Evolutionary conservation across 257 asterid genomes (phyloP), one percentile per base, ranked within the genome.

Genomic region (Jaltomata sinuosa): DNA sequence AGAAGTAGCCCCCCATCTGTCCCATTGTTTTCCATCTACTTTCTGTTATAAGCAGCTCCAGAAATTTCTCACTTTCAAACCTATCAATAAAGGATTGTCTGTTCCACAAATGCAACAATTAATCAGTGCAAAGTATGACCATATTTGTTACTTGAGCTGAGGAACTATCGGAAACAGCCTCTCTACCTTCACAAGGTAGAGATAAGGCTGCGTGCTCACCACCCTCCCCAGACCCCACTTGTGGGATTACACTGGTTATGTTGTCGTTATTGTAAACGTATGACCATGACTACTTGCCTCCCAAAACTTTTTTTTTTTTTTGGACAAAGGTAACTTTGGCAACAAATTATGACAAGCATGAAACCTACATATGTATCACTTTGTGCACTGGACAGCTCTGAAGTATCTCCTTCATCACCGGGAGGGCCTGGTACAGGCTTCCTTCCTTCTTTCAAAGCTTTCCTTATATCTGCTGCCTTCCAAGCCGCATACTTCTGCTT

Each of bases 401-500:
- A 84, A 83, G 85, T 78, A 84, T 78, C 97, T 53, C 87, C 78
- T 42, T 94, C 98, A 52, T 91, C 98, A 82, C 98, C 97, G 21
- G 98, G 99, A 87, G 99, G 99, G 36, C 99, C 98, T 4, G 99
- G 96, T 42, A 89, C 84, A 81, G 99, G 99, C 86, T 88, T 92
- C 90, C 92, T 92, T 88, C 99, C 99, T 93, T 97, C 99, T 87
- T 97, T 95, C 89, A 95, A 38, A 81, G 99, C 97, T 89, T 95
- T 97, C 86, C 99, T 91, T 85, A 97, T 97, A 85, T 97, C 99
- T 85, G 96, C 99, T 80, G 99, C 99, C 91, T 97, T 97, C 99
- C 99, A 97, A 50, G 84, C 97, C 11, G 98, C 97, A 88, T 97
- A 97, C 89, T 95, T 95, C 91, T 95, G 99, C 87, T 95, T 97